Base-by-base conservation (phyloP, 176 grass and related monocot genomes). In the Aegilops longissima region DNA sequence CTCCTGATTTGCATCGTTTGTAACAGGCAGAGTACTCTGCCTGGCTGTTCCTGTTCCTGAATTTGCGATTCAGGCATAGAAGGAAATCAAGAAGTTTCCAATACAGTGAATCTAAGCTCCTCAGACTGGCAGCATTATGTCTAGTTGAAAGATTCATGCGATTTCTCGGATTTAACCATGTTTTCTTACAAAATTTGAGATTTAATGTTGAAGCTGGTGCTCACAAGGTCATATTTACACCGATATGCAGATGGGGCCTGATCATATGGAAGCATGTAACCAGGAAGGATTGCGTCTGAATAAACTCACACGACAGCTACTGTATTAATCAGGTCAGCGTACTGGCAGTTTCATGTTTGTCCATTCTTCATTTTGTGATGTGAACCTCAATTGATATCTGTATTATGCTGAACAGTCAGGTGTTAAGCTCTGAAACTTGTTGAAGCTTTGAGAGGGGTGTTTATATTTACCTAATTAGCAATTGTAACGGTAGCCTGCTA, bases 241-340 rank as follows among this genome's bases (percentile, higher is more conserved):
- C 23, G 42, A 65, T 89, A 73, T 86, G 51, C 96, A 98, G 96
- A 92, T 77, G 59, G 90, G 93, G 93, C 35, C 88, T 69, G n/a
- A 66, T 34, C 86, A 91, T 90, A 89, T 95, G 17, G 88, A 95
- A 73, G 94, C 86, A 17, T 76, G 79, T 17, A 95, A 93, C 73
- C 90, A 49, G 45, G 44, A 47, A 94, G 82, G 93, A 94, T 76
- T 98, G 90, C 67, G 83, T 98, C 75, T 89, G 93, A 77, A 94
- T 98, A 70, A 98, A 92, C 87, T 93, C 90, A 61, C 96, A 98
- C 72, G 94, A 82, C 81, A 91, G 61, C 81, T 88, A 62, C 84
- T 98, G 90, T 89, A 88, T 98, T 85, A 92, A 54, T 70, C 93
- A 94, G 93, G 96, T 96, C 42, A 83, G 84, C 73, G 82, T 23